These are phyloP conservation scores for Trichoderma guizhouense DNA, from an alignment of 2,329 filamentous ascomycete species.

Conservation along the genomic window DNA sequence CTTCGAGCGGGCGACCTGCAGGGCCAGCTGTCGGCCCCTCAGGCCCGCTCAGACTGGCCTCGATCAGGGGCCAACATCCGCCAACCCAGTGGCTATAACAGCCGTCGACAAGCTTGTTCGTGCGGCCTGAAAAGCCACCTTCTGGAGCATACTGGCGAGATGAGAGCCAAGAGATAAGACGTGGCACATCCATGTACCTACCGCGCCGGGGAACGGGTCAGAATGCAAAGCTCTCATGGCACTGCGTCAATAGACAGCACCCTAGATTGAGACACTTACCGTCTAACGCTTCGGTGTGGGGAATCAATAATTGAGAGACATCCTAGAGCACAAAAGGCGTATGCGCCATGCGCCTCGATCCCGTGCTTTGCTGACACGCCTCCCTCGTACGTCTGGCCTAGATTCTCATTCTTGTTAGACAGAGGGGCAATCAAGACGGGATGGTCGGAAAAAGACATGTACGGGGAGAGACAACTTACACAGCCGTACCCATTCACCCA, in stretches of 20 bases:
- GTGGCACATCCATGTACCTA: conserved; percentile 72
- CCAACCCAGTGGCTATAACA: conserved; percentile 99
- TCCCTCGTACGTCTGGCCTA: conserved; percentile 91
- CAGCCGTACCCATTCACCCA: conserved; percentile 75
- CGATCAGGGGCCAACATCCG: conserved; percentile 86
- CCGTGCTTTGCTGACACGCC: conserved; percentile 83
- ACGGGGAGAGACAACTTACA: conserved; percentile 55
- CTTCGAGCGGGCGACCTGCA: conserved; percentile 28
- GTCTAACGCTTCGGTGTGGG: conserved; percentile 69
- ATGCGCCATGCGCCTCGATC: conserved; percentile 91
- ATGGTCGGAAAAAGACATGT: conserved; percentile 23
- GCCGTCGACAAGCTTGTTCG: conserved; percentile 96
- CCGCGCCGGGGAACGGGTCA: conserved; percentile 29
- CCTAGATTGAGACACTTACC: conserved; percentile 47
- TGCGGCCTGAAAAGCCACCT: conserved; percentile 87
- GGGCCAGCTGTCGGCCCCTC: conserved; percentile 31
- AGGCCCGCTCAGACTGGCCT: conserved; percentile 67
- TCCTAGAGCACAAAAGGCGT: conserved; percentile 90
- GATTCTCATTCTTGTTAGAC: not conserved
- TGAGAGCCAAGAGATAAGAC: conserved; percentile 82
- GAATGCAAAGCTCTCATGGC: conserved; percentile 30
- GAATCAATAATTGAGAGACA: conserved; percentile 82
- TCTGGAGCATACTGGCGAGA: conserved; percentile 87
- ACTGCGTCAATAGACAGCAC: conserved; percentile 32
- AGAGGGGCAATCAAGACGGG: conserved; percentile 9